Evolutionary conservation across 2,329 filamentous ascomycete genomes (phyloP), one percentile per base, ranked within the genome.

Genomic region (Stagonosporopsis cucurbitacearum): DNA sequence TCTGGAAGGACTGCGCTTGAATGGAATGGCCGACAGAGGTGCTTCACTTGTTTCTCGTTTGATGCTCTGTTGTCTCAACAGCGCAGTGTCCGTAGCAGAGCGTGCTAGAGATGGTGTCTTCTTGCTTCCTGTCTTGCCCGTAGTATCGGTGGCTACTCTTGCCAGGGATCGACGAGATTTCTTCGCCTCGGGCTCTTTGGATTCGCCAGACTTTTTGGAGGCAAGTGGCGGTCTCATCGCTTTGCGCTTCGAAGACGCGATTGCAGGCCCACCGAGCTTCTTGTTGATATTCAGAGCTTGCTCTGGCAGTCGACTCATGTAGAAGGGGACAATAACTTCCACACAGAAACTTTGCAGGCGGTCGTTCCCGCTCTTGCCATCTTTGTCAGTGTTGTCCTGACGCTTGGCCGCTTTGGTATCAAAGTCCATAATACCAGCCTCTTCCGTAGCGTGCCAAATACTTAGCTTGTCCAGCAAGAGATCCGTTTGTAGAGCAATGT

Each of bases 301-400:
- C 32, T 89, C 84, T 1, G 90, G 89, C n/a, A 93, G 79, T 30
- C 90, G 87, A 13, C 89, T 85, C 30, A 88, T 87, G 70, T 92
- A 95, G 85, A 94, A 94, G 30, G 91, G 90, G 40, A 92, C 79
- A 64, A 95, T 86, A 36, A 95, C 88, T 69, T 95, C 90, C 15
- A 90, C 81, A 68, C 90, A 94, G 69, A 94, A 95, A 70, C 89
- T 88, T 60, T 84, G 86, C 6, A 93, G 77, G 6, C 88, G 85
- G 67, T 93, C 90, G 78, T 54, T 78, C 57, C 66, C 58, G 54
- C 68, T 46, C 48, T 67, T 65, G 28, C 64, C 64, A 50, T 57
- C 48, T 39, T 60, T 54, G 33, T 72, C 66, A 19, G 62, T 35
- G 54, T 66, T 50, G 51, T 67, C 59, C 11, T 60, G 60, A 49